phyloP scores from a whole-genome alignment of 192 early-diverging fungal species.

The Entomortierella beljakovae region DNA sequence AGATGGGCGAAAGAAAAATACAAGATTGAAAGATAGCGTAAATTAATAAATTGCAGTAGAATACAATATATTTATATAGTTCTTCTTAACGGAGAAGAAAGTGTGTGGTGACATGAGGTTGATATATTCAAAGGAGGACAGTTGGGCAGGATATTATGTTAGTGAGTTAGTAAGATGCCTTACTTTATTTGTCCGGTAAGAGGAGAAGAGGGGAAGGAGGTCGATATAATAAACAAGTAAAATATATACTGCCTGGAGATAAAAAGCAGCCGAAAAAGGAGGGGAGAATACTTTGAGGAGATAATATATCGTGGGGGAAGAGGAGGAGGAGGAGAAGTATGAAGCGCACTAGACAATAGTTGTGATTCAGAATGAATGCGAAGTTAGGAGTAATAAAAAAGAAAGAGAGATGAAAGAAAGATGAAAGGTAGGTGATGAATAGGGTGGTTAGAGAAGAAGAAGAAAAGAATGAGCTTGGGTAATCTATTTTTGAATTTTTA shows the following conservation, averaged over 20 bases:
- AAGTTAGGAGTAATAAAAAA: background rate
- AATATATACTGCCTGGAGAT: background rate
- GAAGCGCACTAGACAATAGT: background rate
- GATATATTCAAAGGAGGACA: no score
- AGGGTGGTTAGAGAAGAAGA: background rate
- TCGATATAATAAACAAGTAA: no score
- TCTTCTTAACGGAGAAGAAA: no score
- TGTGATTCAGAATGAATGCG: background rate
- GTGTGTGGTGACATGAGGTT: no score
- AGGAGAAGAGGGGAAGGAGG: constrained; percentile 3
- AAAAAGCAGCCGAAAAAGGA: background rate
- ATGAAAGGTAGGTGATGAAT: background rate
- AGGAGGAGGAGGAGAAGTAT: background rate
- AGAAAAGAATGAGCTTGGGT: background rate
- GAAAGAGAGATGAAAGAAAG: background rate
- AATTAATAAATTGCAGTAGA: no score
- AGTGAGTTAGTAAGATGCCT: background rate
- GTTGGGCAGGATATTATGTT: no score
- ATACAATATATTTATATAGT: no score
- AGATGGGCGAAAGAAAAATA: background rate
- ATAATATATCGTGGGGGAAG: background rate
- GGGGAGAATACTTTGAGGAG: background rate
- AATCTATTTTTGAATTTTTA: no score
- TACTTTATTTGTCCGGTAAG: background rate
- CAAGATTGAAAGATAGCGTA: background rate